These are phyloP conservation scores for Chaetomium sp. DNA, from an alignment of 2,329 filamentous ascomycete genomes.

Conservation along the genomic window DNA sequence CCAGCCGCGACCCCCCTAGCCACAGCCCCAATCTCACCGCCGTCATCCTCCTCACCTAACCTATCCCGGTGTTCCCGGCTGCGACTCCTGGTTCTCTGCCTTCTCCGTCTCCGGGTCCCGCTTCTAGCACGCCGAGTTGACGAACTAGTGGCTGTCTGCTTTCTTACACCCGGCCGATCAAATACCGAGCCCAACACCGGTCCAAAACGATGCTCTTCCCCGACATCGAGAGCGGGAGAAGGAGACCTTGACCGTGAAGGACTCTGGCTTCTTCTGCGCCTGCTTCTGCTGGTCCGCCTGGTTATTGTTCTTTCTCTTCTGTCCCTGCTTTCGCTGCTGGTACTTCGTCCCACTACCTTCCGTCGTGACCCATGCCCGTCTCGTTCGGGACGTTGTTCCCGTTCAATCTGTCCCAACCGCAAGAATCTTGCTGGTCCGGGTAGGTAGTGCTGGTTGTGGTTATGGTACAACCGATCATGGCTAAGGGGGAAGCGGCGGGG, in stretches of 20 bases:
- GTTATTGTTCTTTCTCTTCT: neutral
- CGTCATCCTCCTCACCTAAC: neutral
- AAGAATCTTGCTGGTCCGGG: slow-evolving; percentile 15
- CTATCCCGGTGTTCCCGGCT: slow-evolving; percentile 25
- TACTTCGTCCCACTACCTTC: too few relatives aligned
- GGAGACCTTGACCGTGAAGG: slow-evolving; percentile 32
- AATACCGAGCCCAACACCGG: too few relatives aligned
- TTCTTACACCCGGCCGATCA: too few relatives aligned
- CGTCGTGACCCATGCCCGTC: too few relatives aligned
- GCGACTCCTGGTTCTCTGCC: slow-evolving; percentile 35
- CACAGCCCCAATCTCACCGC: neutral
- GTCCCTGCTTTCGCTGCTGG: too few relatives aligned
- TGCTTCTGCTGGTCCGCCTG: neutral
- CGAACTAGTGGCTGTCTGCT: too few relatives aligned
- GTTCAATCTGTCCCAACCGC: slow-evolving; percentile 28
- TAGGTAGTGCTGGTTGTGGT: slow-evolving; percentile 13
- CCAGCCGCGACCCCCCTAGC: neutral
- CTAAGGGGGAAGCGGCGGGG: neutral
- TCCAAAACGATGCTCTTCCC: neutral
- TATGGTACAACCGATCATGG: too few relatives aligned
- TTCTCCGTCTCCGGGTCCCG: slow-evolving; percentile 6
- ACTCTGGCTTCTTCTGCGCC: slow-evolving; percentile 27
- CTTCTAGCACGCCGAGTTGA: neutral
- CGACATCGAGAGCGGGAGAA: neutral
- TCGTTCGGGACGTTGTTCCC: slow-evolving; percentile 15